Conservation (phyloP, 805 yeast species). For the Monosporozyma yasuniensis region DNA sequence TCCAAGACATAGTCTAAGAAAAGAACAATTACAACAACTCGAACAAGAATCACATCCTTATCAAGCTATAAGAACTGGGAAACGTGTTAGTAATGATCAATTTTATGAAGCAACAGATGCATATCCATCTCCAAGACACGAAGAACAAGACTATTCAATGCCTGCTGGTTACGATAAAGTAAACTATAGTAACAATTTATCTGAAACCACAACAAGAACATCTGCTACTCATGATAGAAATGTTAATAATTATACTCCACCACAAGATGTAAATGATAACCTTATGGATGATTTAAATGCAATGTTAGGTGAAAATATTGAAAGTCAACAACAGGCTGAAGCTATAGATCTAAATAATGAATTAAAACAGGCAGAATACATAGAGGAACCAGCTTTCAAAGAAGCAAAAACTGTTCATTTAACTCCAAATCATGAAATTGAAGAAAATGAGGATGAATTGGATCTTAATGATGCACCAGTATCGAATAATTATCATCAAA, state of each 20-base stretch:
- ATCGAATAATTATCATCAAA: background rate
- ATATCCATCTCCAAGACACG: background rate
- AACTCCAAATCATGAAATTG: conserved; percentile 6
- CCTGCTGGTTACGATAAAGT: background rate
- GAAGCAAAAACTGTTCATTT: background rate
- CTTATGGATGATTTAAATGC: conserved; percentile 20
- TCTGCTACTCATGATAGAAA: background rate
- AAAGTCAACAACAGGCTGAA: background rate
- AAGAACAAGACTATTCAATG: background rate
- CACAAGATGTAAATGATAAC: conserved; percentile 4
- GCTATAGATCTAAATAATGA: background rate
- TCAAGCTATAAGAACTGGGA: background rate
- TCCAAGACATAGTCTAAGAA: background rate
- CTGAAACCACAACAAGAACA: background rate
- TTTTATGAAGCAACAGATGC: background rate
- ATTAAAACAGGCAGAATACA: background rate
- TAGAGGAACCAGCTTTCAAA: background rate
- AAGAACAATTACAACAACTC: background rate
- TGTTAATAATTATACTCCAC: background rate
- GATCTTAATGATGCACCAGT: conserved; percentile 10
- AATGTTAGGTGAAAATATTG: conserved; percentile 15
- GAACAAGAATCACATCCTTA: background rate
- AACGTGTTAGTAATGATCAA: background rate
- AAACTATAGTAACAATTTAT: background rate
- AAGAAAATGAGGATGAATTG: background rate